Base-by-base conservation (phyloP, 2,329 filamentous ascomycete genomes). In the Phialocephala subalpina region DNA sequence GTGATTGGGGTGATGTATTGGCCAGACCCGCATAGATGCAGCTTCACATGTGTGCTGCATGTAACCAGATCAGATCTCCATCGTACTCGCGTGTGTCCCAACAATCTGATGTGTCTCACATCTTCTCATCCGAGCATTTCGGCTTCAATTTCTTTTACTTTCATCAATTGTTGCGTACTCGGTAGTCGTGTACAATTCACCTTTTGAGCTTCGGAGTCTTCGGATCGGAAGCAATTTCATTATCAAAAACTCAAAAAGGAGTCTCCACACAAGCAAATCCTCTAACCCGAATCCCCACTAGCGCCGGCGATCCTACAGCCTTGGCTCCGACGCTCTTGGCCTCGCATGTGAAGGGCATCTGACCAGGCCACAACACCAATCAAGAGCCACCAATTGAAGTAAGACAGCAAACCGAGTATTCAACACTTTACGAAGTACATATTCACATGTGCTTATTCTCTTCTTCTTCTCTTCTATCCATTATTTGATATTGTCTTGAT, bases 311-410 rank as follows among this genome's bases (percentile, higher is more conserved):
- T 57, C 55, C 4, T 8, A 2, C 29, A 29, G 20, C 12, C 27
- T 27, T 12, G 49, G 49, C 25, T 22, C 55, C 35, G 29, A 57
- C 33, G n/a, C 2, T 36, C 29, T 40, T 40, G 55, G 35, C 55
- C 20, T 20, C 4, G 55, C 59, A 61, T 61, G 59, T 61, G 59
- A 61, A 61, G 59, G 11, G 45, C 59, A 61, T 61, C 59, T 61
- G 59, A 61, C 59, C 59, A 61, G 59, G 2, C 3, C 16, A 55
- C 29, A 33, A 53, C 9, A 36, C 59, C 29, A 55, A 61, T 35
- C 3, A 8, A 60, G 25, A 11, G 3, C 2, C 12, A 7, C 25
- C 58, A 60, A 52, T 52, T 36, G n/a, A 20, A 33, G 52, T 18
- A 40, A 33, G 7, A 47, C 29, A 25, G 22, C 2, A 52, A 18